Conservation (phyloP, 2,329 filamentous ascomycete species). For the Hypoxylon sp. region DNA sequence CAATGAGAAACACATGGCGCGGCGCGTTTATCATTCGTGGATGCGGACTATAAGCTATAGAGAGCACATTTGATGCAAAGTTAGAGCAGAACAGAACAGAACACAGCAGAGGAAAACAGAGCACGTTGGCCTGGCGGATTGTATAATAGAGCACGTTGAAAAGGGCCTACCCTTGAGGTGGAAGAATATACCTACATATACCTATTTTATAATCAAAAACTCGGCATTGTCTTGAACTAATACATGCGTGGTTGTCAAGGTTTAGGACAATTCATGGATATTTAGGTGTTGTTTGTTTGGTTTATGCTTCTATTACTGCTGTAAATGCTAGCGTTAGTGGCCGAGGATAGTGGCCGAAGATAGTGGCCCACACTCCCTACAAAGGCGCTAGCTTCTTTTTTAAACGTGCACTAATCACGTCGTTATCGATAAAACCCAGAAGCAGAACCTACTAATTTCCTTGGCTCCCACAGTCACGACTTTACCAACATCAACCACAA, state of each 20-base stretch:
- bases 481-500: slow-evolving; percentile 15
- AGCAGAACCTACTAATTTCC: neutral
- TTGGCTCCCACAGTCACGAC: slow-evolving; percentile 5
- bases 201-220: slow-evolving; percentile 10
- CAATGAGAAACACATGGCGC: neutral
- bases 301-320: neutral
- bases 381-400: no score
- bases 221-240: neutral
- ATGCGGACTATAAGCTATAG: slow-evolving; percentile 16
- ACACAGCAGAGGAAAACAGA: neutral
- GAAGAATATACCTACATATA: slow-evolving; percentile 26
- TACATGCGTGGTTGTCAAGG: neutral
- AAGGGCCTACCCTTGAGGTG: slow-evolving; percentile 22
- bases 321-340: neutral
- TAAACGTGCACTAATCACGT: neutral
- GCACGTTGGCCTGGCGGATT: slow-evolving; percentile 22
- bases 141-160: slow-evolving; percentile 47
- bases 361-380: neutral
- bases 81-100: slow-evolving; percentile 7
- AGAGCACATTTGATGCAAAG: slow-evolving; percentile 1
- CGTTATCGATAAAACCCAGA: slow-evolving; percentile 24
- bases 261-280: neutral
- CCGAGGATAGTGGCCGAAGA: neutral
- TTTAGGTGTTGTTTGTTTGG: neutral
- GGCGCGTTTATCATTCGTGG: slow-evolving; percentile 15